phyloP scores from a whole-genome alignment of 2,329 filamentous ascomycete genomes.

The Acrodontium crateriforme region DNA sequence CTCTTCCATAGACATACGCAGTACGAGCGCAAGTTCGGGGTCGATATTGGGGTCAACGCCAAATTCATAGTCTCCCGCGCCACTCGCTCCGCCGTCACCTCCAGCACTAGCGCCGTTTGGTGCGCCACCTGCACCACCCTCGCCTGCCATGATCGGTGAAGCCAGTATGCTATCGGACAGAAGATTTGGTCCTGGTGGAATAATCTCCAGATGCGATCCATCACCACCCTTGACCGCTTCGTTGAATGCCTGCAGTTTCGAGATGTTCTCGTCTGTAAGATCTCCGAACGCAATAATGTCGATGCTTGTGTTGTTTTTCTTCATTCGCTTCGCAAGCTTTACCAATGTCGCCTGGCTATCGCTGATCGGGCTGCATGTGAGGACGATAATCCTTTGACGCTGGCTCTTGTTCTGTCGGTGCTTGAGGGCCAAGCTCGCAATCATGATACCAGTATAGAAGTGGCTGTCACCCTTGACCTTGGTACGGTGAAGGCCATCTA shows the following conservation, averaged over 20 bases:
- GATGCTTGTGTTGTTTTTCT: constrained; percentile 89
- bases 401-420: constrained; percentile 97
- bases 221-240: constrained; percentile 84
- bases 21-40: constrained; percentile 81
- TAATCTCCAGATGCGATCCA: constrained; percentile 78
- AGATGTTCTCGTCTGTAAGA: constrained; percentile 71
- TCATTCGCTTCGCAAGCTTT: constrained; percentile 93
- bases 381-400: constrained; percentile 90
- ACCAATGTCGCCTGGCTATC: constrained; percentile 83
- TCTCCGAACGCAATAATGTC: constrained; percentile 95
- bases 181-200: constrained; percentile 80
- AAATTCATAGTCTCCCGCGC: constrained; percentile 62
- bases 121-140: constrained; percentile 49
- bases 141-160: constrained; percentile 78
- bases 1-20: constrained; percentile 97
- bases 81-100: constrained; percentile 37
- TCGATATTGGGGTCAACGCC: constrained; percentile 85
- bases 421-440: constrained; percentile 93
- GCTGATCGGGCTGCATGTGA: constrained; percentile 82
- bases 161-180: constrained; percentile 84
- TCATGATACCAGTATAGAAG: constrained; percentile 85
- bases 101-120: constrained; percentile 31
- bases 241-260: constrained; percentile 88
- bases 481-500: constrained; percentile 81
- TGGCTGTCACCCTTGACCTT: constrained; percentile 86